Base-by-base conservation (phyloP, 306 rosid species). In the Cicer cuneatum region DNA sequence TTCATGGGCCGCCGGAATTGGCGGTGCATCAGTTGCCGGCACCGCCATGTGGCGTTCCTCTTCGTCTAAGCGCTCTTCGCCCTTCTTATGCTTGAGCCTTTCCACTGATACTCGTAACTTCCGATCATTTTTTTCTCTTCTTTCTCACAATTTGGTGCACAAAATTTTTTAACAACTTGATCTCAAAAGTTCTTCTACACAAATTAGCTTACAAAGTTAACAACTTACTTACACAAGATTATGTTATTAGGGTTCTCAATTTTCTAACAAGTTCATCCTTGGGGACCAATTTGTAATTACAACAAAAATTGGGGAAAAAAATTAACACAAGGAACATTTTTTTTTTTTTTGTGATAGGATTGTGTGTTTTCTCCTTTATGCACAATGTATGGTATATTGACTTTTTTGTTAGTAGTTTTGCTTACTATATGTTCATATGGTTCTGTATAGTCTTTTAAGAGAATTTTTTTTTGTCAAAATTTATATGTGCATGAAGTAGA, bases 71-170 rank as follows among this genome's bases (percentile, higher is more conserved):
- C 94, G 85, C 71, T 70, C 86, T 72, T 0, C 52, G 18, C 91
- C 96, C 33, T 93, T 93, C 68, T 85, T 96, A 56, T 89, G 89
- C 85, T 59, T 81, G 33, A 78, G 86, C 80, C 86, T 88, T 64
- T 91, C 98, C 62, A 74, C 90, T 6, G 84, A 85, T 51, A 0
- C 90, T 66, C 46, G 97, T 91, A 76, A 80, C 45, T 57, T 49
- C 65, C 52, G 49, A 63, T 39, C 60, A 51, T 40, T 68, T 49
- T n/a, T 11, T 4, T 18, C 10, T 13, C 12, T 4, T 7, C 12
- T 8, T 57, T 35, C 52, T 39, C 56, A 35, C n/a, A 46, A 43
- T 68, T 72, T 52, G 40, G 1, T n/a, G 33, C 42, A 12, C 19
- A 37, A 12, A 64, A n/a, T 7, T 38, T 7, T 38, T 12, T 62